phyloP scores from a whole-genome alignment of 345 rosid species.

The Dipteronia dyeriana region DNA sequence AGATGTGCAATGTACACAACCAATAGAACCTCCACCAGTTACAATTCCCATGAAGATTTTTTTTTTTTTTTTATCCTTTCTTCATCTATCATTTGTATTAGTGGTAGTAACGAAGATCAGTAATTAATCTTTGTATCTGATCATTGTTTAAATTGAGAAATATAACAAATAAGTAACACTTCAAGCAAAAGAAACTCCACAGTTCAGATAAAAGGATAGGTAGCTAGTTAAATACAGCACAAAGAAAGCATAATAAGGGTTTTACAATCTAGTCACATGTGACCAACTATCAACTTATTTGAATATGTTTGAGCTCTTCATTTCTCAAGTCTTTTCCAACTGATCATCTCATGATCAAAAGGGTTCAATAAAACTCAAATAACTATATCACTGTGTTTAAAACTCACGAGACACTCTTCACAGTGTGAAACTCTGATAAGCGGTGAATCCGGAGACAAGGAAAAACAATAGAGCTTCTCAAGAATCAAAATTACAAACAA shows the following conservation, averaged over 20 bases:
- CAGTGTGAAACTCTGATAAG: constrained; percentile 49
- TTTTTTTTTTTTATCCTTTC: no score
- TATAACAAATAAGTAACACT: neutral
- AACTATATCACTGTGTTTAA: constrained; percentile 60
- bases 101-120: no score
- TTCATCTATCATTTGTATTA: no score
- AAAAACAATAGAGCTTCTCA: neutral
- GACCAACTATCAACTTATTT: neutral
- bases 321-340: constrained; percentile 22
- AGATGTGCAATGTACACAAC: no score
- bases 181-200: neutral
- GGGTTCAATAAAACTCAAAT: constrained; percentile 35
- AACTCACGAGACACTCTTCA: constrained; percentile 47
- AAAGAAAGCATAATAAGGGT: neutral
- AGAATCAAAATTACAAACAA: neutral
- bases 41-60: no score
- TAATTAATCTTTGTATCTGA: neutral
- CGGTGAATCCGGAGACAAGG: constrained; percentile 42
- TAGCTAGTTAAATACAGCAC: neutral
- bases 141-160: neutral
- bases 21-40: no score
- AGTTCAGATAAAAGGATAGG: no score
- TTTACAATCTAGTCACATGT: neutral
- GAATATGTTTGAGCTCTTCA: constrained; percentile 18
- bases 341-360: constrained; percentile 34